Percentiles rank a stretch among this genome's conserved stretches.
These are phyloP conservation scores for Syncephalastrum contaminatum DNA, from an alignment of 371 early-diverging fungal species.

Conservation along the genomic window DNA sequence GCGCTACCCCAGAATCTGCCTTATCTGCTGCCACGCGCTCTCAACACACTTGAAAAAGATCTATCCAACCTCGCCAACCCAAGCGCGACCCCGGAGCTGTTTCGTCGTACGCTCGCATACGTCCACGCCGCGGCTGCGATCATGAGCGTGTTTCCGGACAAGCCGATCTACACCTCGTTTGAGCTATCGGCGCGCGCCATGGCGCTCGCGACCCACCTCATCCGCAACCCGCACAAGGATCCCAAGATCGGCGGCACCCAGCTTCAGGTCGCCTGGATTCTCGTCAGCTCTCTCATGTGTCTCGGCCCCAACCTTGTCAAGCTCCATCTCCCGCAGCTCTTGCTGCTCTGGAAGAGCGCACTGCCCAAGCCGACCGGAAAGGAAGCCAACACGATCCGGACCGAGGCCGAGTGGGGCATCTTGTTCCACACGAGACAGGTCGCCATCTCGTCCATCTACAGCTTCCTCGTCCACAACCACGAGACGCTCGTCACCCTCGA, in stretches of 20 bases:
- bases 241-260: slow-evolving; percentile 61
- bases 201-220: slow-evolving; percentile 71
- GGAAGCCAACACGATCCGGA: slow-evolving; percentile 53
- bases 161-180: slow-evolving; percentile 74
- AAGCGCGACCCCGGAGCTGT: slow-evolving; percentile 44
- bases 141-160: slow-evolving; percentile 68
- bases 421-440: slow-evolving; percentile 68
- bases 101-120: slow-evolving; percentile 61
- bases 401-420: slow-evolving; percentile 70
- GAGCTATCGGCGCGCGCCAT: slow-evolving; percentile 76
- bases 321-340: slow-evolving; percentile 76
- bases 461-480: slow-evolving; percentile 70
- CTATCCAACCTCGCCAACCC: slow-evolving; percentile 43
- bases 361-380: slow-evolving; percentile 64
- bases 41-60: slow-evolving; percentile 63
- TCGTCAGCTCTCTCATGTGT: slow-evolving; percentile 77
- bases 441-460: slow-evolving; percentile 71
- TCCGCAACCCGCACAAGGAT: slow-evolving; percentile 66
- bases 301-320: slow-evolving; percentile 81
- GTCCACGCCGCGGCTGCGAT: slow-evolving; percentile 70
- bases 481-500: slow-evolving; percentile 70
- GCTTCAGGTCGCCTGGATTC: slow-evolving; percentile 77
- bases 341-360: slow-evolving; percentile 71
- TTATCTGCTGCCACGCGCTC: slow-evolving; percentile 57
- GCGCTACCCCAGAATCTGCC: slow-evolving; percentile 67